These are phyloP conservation scores for Myriosclerotinia curreyana DNA, from an alignment of 2,329 filamentous ascomycete species.

Conservation along the genomic window DNA sequence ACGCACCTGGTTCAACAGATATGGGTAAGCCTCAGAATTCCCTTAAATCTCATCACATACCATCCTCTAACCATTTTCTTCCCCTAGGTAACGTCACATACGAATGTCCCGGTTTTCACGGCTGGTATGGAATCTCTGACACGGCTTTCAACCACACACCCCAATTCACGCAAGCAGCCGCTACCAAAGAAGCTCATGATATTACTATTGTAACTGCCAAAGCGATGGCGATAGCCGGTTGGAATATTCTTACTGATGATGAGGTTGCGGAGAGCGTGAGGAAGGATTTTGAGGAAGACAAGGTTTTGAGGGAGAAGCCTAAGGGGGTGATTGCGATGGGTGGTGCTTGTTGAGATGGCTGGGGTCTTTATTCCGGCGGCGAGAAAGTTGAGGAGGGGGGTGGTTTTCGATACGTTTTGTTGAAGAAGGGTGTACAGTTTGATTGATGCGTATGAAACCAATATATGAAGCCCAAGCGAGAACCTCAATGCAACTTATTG, in stretches of 20 bases:
- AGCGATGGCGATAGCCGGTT: slow-evolving; percentile 44
- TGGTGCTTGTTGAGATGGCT: neutral
- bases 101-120: slow-evolving; percentile 53
- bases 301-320: neutral
- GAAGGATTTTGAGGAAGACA: slow-evolving; percentile 41
- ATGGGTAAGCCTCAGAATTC: slow-evolving; percentile 32
- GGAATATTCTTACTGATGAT: slow-evolving; percentile 47
- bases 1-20: slow-evolving; percentile 29
- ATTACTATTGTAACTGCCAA: slow-evolving; percentile 31
- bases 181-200: slow-evolving; percentile 35
- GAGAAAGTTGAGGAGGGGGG: neutral
- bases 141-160: slow-evolving; percentile 52
- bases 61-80: slow-evolving; percentile 50
- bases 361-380: neutral
- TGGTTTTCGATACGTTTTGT: neutral
- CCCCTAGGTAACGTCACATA: slow-evolving; percentile 54
- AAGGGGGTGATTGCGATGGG: neutral
- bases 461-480: too few relatives aligned
- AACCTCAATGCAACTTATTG: too few relatives aligned
- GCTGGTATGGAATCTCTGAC: slow-evolving; percentile 51
- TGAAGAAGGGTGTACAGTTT: neutral
- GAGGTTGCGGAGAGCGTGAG: slow-evolving; percentile 45
- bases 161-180: slow-evolving; percentile 41
- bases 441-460: neutral
- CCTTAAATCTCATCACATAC: slow-evolving; percentile 25